Conservation (phyloP, 139 green algal genomes). For the Picocystis salinarum region DNA sequence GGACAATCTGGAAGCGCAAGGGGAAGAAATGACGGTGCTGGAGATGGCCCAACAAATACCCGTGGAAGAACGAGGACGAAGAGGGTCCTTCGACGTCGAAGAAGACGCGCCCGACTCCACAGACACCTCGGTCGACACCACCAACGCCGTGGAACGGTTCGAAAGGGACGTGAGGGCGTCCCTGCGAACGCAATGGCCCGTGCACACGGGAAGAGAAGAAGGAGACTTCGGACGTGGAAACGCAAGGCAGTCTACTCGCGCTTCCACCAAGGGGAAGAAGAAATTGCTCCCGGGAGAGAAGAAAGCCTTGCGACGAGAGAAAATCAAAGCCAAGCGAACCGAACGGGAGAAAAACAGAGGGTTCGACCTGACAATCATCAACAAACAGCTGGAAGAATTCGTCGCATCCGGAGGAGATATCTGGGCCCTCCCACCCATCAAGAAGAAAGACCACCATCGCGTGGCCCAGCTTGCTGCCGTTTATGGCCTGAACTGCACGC, state of each 20-base stretch:
- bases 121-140: too few species aligned
- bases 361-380: conserved; percentile 22
- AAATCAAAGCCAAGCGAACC: conserved; percentile 16
- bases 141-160: too few species aligned
- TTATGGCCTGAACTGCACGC: conserved; percentile 16
- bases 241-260: conserved; percentile 24
- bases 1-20: too few species aligned
- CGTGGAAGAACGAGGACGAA: too few species aligned
- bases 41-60: too few species aligned
- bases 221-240: conserved; percentile 17
- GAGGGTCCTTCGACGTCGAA: too few species aligned
- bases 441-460: conserved; percentile 12
- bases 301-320: not conserved
- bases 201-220: conserved; percentile 15
- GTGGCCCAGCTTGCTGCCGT: conserved; percentile 19
- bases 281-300: conserved; percentile 13
- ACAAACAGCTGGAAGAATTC: conserved; percentile 19
- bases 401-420: not conserved
- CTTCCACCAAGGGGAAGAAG: too few species aligned
- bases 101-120: too few species aligned
- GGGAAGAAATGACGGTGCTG: too few species aligned
- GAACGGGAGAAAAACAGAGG: conserved; percentile 15
- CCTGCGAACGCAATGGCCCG: not conserved
- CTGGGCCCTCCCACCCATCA: conserved; percentile 22
- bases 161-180: not conserved